Evolutionary conservation across 2,329 filamentous ascomycete species (phyloP).

Genomic region (Penicillium corylophilum): DNA sequence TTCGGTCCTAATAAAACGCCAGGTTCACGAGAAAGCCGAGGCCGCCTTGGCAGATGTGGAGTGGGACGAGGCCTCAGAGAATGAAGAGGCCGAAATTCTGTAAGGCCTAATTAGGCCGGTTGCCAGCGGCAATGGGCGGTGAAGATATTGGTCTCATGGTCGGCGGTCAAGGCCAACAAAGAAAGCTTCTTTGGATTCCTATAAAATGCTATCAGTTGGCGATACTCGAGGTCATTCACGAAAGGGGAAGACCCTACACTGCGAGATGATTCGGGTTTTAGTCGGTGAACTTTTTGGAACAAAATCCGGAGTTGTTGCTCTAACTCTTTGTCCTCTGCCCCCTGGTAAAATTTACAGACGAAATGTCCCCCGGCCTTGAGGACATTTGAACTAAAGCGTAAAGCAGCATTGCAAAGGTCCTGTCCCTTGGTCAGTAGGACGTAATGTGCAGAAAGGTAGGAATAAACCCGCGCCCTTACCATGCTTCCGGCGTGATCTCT

Average conservation of each 20-base stretch:
- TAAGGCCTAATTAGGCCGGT: slow-evolving; percentile 1
- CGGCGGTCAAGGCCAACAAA: slow-evolving; percentile 78
- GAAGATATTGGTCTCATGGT: slow-evolving; percentile 29
- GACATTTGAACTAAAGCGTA: slow-evolving; percentile 82
- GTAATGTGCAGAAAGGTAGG: neutral
- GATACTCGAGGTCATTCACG: neutral
- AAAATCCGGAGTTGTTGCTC: slow-evolving; percentile 72
- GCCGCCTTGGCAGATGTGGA: slow-evolving; percentile 45
- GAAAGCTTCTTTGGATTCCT: slow-evolving; percentile 83
- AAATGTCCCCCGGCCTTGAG: slow-evolving; percentile 82
- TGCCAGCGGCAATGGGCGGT: neutral
- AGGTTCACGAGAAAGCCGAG: slow-evolving; percentile 50
- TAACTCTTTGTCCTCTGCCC: slow-evolving; percentile 76
- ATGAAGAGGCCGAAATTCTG: slow-evolving; percentile 34
- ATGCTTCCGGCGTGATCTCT: slow-evolving; percentile 92
- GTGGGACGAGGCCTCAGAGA: slow-evolving; percentile 45
- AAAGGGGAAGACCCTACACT: slow-evolving; percentile 54
- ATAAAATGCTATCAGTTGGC: slow-evolving; percentile 14
- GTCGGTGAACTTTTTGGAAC: slow-evolving; percentile 76
- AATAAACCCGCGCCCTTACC: slow-evolving; percentile 56
- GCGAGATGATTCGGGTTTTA: slow-evolving; percentile 90
- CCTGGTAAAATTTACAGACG: slow-evolving; percentile 97
- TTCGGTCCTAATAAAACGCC: slow-evolving; percentile 21
- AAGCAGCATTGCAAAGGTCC: slow-evolving; percentile 86
- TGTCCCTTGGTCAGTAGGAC: slow-evolving; percentile 39